Evolutionary conservation across 202 grass and related monocot species (phyloP).

Genomic region (Panicum hallii): DNA sequence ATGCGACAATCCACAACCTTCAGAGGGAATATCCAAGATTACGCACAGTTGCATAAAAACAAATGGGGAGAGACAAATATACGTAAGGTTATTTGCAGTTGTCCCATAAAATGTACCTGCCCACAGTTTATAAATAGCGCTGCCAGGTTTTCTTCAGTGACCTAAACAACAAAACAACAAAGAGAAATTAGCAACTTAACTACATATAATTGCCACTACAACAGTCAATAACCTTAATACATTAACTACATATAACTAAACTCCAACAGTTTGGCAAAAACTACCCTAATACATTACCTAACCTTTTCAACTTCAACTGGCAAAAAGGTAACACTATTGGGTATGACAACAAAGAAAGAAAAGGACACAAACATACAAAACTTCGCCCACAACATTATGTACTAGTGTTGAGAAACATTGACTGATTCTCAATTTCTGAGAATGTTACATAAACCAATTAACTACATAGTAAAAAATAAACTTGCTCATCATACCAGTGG

Average conservation of each 20-base stretch:
- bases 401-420: background rate
- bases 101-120: conserved; percentile 52
- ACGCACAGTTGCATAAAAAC: conserved; percentile 8
- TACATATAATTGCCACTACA: conserved; percentile 20
- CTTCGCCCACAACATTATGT: background rate
- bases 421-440: conserved; percentile 5
- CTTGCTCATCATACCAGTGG: background rate
- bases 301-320: background rate
- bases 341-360: background rate
- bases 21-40: conserved; percentile 33
- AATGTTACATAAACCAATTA: background rate
- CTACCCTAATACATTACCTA: background rate
- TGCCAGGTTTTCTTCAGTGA: conserved; percentile 97
- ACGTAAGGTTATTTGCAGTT: background rate
- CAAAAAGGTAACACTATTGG: background rate
- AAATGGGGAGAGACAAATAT: conserved; percentile 30
- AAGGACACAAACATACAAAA: background rate
- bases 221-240: too few species aligned
- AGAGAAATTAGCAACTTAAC: conserved; percentile 35
- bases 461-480: background rate
- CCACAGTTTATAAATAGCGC: conserved; percentile 95
- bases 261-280: conserved; percentile 10
- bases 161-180: conserved; percentile 57
- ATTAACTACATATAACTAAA: too few species aligned
- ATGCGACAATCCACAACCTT: conserved; percentile 99